Percentiles rank a stretch among this genome's conserved stretches.
These are phyloP conservation scores for Pseudogymnoascus sp. DNA, from an alignment of 2,329 filamentous ascomycete species.

Conservation along the genomic window DNA sequence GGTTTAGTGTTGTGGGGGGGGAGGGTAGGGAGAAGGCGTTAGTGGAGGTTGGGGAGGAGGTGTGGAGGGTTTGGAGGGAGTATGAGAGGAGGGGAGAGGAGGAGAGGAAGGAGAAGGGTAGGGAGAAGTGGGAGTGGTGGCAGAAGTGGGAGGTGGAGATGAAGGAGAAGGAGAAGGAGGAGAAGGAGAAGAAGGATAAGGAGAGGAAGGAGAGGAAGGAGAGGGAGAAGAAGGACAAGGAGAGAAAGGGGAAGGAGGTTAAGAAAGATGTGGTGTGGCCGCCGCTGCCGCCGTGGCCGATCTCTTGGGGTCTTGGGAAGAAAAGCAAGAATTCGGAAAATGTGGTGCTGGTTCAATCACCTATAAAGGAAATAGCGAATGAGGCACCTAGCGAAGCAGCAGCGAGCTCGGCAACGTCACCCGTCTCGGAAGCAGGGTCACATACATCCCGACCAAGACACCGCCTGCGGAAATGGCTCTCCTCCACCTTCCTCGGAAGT, in stretches of 20 bases:
- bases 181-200: background rate
- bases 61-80: constrained; percentile 22
- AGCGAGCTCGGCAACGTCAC: background rate
- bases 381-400: background rate
- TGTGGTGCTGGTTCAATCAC: background rate
- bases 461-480: background rate
- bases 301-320: background rate
- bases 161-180: no score
- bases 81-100: constrained; percentile 17
- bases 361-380: background rate
- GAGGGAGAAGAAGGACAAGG: no score
- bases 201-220: background rate
- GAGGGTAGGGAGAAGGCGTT: constrained; percentile 13
- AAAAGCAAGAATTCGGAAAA: background rate
- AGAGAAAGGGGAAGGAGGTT: background rate
- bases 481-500: background rate
- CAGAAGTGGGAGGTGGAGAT: background rate
- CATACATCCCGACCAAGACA: background rate
- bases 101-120: background rate
- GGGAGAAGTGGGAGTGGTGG: background rate
- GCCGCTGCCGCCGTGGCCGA: no score
- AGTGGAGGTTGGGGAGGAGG: constrained; percentile 18
- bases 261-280: background rate
- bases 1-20: constrained; percentile 22
- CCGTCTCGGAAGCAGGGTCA: background rate